Base-by-base conservation (phyloP, 2,329 filamentous ascomycete species). In the Aspergillus candidus region DNA sequence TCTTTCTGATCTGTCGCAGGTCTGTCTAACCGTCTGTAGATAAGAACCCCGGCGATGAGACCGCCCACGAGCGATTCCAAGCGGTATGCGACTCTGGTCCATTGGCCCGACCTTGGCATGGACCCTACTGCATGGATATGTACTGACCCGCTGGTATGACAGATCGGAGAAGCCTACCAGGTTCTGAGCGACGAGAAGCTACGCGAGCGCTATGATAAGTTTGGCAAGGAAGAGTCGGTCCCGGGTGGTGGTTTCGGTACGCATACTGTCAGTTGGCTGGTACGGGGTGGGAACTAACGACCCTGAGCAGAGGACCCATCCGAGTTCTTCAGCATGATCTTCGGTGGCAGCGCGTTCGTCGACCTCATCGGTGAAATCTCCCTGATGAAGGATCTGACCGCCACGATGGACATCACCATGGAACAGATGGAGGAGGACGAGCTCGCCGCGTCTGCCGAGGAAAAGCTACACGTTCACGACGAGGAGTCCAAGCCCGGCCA, bases 321-420 rank as follows among this genome's bases (percentile, higher is more conserved):
- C 52, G 93, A 98, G 70, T 98, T 98, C 78, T 98, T 98, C 72
- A 86, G 86, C 60, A 94, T 90, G 75, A 98, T 98, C 57, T 98
- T 98, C 63, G 93, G 93, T 56, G 93, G 93, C 48, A 91, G 96
- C 58, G 89, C 91, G 11, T 98, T 98, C 61, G 76, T 85, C 49
- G 91, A 98, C 73, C 88, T 93, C 76, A 97, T 98, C 61, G 93
- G 93, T 55, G 93, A 98, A 76, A 95, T 98, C 57, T 93, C 88
- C 40, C 80, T 98, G 46, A 96, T 98, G 87, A 97, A 96, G 73
- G 93, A 98, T 62, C 77, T 98, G 43, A 97, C 91, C 13, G 88
- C 89, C 60, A 95, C 90, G 35, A 97, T 98, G 91, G 93, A 98
- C 60, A 97, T 98, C 55, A 90, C 88, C 14, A 91, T 89, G 82